Percentiles rank a stretch among this genome's conserved stretches.
Conservation (phyloP, 2,329 filamentous ascomycete species). For the Shiraia sp. region DNA sequence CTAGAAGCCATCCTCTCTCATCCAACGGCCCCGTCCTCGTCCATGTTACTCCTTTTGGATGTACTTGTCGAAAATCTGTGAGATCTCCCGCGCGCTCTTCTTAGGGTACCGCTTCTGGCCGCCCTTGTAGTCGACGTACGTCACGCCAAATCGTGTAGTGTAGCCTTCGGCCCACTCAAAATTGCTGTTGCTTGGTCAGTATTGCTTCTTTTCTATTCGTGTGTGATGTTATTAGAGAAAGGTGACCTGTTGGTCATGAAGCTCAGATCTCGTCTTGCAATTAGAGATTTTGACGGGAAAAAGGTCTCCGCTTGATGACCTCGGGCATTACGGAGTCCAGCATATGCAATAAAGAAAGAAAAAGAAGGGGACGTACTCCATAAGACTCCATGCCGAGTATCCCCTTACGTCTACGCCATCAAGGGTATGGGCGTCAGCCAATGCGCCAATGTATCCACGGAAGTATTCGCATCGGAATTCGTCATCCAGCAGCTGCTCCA, state of each 20-base stretch:
- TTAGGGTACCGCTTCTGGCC: conserved; percentile 81
- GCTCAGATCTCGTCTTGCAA: conserved; percentile 2
- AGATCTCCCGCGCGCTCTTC: conserved; percentile 76
- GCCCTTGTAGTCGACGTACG: conserved; percentile 79
- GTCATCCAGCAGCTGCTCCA: conserved; percentile 75
- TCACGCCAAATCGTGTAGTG: conserved; percentile 82
- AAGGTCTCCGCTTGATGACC: not conserved
- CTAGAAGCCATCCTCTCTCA: conserved; percentile 18
- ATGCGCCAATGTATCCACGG: conserved; percentile 72
- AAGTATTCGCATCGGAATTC: conserved; percentile 83
- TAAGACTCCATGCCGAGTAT: conserved; percentile 84
- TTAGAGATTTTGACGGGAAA: not conserved
- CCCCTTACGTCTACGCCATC: conserved; percentile 79
- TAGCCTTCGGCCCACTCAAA: conserved; percentile 94
- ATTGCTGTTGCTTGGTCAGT: conserved; percentile 63
- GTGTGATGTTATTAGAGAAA: conserved; percentile 14
- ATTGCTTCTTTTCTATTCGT: too few relatives aligned
- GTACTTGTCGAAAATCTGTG: conserved; percentile 70
- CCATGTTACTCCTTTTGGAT: conserved; percentile 68
- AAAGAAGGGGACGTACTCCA: conserved; percentile 63
- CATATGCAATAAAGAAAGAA: conserved; percentile 13
- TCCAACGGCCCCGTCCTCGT: conserved; percentile 1
- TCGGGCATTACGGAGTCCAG: conserved; percentile 1
- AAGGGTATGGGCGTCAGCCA: conserved; percentile 71
- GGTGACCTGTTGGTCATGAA: conserved; percentile 3